A percentile compares a stretch with the other conserved stretches of the same genome.
Evolutionary conservation across 768 basidiomycete genomes (phyloP).

Genomic region (Pulveroboletus sp.): DNA sequence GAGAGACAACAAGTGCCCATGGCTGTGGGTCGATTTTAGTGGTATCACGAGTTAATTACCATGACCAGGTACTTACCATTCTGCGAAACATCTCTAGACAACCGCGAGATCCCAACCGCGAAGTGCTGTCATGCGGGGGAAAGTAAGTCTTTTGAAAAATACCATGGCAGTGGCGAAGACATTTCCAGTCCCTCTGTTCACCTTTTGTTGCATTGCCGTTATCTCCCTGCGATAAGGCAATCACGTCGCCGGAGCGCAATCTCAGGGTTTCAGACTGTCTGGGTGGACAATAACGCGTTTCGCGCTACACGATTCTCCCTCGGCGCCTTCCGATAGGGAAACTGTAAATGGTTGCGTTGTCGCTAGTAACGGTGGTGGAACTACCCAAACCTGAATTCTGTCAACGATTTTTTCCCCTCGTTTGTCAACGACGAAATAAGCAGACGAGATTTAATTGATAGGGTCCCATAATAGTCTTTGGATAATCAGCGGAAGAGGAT

Average conservation of each 20-base stretch:
- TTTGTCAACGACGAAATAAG: too few species aligned
- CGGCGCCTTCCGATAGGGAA: slow-evolving; percentile 32
- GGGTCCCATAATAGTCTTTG: too few species aligned
- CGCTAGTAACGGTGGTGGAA: too few species aligned
- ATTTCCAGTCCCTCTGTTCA: slow-evolving; percentile 21
- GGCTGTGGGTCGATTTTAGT: slow-evolving; percentile 15
- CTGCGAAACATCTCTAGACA: slow-evolving; percentile 56
- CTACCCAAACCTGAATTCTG: too few species aligned
- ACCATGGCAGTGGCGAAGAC: slow-evolving; percentile 2
- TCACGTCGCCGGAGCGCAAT: slow-evolving; percentile 64
- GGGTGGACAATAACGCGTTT: slow-evolving; percentile 62
- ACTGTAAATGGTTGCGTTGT: too few species aligned
- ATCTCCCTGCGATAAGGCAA: slow-evolving; percentile 48
- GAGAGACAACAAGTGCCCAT: slow-evolving; percentile 5
- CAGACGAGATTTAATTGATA: too few species aligned
- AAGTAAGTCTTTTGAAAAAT: slow-evolving; percentile 16
- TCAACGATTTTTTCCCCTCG: too few species aligned
- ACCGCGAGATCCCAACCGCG: slow-evolving; percentile 72
- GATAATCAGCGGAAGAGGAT: too few species aligned
- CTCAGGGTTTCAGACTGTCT: slow-evolving; percentile 55
- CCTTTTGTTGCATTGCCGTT: slow-evolving; percentile 32
- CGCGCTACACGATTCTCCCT: slow-evolving; percentile 46
- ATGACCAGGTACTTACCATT: slow-evolving; percentile 45
- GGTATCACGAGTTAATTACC: slow-evolving; percentile 1
- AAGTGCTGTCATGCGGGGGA: slow-evolving; percentile 42